Conservation (phyloP, 2,329 filamentous ascomycete species). For the Fusarium oxysporum region DNA sequence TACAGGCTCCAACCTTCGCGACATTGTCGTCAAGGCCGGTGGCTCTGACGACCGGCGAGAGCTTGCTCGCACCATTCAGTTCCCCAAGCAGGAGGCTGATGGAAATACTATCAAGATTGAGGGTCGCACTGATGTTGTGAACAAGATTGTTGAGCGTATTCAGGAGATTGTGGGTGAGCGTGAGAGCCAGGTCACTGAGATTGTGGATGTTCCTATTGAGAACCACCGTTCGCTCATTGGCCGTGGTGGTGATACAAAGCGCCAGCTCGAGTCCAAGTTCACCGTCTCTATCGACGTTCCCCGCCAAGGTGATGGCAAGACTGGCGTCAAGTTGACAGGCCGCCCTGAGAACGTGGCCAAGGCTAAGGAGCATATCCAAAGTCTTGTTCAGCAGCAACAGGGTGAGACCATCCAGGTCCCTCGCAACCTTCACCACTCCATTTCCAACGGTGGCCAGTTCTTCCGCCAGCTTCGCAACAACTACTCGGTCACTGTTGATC, state of each 20-base stretch:
- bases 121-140: conserved; percentile 84
- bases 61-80: conserved; percentile 90
- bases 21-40: conserved; percentile 87
- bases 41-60: conserved; percentile 88
- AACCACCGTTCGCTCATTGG: conserved; percentile 95
- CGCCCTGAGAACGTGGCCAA: conserved; percentile 81
- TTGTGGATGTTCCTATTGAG: conserved; percentile 84
- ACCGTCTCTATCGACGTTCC: conserved; percentile 90
- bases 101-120: conserved; percentile 89
- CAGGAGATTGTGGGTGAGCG: conserved; percentile 84
- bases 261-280: conserved; percentile 87
- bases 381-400: conserved; percentile 85
- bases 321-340: conserved; percentile 87
- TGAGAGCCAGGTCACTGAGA: conserved; percentile 83
- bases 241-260: conserved; percentile 87
- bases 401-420: conserved; percentile 90
- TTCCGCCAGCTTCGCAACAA: conserved; percentile 92
- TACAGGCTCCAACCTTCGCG: conserved; percentile 84
- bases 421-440: conserved; percentile 81
- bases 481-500: conserved; percentile 89
- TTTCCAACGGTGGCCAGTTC: conserved; percentile 91
- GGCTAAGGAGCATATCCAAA: conserved; percentile 86
- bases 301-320: conserved; percentile 85
- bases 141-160: conserved; percentile 88
- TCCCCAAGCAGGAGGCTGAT: conserved; percentile 88